Evolutionary conservation across 1,284 basidiomycete species (phyloP).

Genomic region (Neolentinus lepideus): DNA sequence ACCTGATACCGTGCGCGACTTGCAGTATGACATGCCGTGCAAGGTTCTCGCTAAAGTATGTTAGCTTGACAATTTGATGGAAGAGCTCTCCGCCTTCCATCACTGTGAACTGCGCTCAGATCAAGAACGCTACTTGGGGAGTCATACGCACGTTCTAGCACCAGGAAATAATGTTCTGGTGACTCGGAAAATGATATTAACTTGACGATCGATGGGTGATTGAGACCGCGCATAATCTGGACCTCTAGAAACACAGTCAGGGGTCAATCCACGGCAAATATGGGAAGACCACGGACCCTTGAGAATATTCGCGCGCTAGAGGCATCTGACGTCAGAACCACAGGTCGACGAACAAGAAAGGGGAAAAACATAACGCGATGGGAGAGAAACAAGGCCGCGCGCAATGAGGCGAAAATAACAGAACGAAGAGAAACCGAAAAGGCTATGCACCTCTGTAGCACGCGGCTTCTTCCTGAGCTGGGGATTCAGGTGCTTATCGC

Average conservation of each 20-base stretch:
- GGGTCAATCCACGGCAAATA: neutral
- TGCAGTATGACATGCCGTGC: conserved; percentile 96
- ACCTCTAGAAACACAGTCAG: conserved; percentile 60
- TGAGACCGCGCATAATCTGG: conserved; percentile 96
- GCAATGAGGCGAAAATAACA: conserved; percentile 18
- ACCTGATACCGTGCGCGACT: conserved; percentile 92
- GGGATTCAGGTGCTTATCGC: conserved; percentile 86
- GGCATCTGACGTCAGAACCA: conserved; percentile 22
- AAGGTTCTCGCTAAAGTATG: conserved; percentile 96
- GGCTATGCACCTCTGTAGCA: conserved; percentile 81
- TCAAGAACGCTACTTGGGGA: neutral
- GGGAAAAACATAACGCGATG: conserved; percentile 17
- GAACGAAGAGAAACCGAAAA: neutral
- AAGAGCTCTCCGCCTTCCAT: conserved; percentile 98
- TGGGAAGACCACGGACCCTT: conserved; percentile 54
- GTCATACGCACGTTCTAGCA: conserved; percentile 74
- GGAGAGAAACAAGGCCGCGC: conserved; percentile 9
- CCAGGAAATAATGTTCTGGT: conserved; percentile 89
- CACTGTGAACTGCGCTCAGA: conserved; percentile 36
- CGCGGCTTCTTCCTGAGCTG: conserved; percentile 95
- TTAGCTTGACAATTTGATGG: conserved; percentile 99
- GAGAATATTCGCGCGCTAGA: conserved; percentile 93
- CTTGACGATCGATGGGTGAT: conserved; percentile 88
- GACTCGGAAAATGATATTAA: conserved; percentile 89
- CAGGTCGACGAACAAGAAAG: conserved; percentile 7